phyloP scores from a whole-genome alignment of 345 rosid species.

The rapeseed (Brassica napus) region DNA sequence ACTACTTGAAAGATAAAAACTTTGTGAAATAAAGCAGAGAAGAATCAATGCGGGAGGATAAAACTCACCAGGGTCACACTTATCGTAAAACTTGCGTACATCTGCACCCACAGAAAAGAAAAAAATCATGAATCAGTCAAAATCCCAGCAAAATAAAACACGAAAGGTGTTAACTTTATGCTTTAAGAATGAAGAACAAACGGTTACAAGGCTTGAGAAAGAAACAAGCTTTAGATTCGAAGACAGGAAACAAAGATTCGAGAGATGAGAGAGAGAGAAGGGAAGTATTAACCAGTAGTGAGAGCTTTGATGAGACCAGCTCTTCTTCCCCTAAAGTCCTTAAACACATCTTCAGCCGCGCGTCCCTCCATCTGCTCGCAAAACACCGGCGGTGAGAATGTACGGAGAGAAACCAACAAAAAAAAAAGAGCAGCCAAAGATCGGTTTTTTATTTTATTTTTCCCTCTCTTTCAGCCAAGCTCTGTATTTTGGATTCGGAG shows the following conservation, averaged over 20 bases:
- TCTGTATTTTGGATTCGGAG: neutral
- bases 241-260: neutral
- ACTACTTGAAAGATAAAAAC: neutral
- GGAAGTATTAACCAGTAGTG: constrained; percentile 45
- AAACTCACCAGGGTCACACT: constrained; percentile 70
- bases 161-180: neutral
- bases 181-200: neutral
- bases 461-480: neutral
- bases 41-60: constrained; percentile 1
- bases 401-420: neutral
- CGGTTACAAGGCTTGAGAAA: neutral
- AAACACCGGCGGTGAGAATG: neutral
- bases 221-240: constrained; percentile 22
- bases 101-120: constrained; percentile 45
- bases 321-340: constrained; percentile 68
- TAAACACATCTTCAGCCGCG: constrained; percentile 71
- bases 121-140: neutral
- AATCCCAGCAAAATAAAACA: neutral
- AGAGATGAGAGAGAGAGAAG: constrained; percentile 18
- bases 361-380: constrained; percentile 51
- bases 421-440: neutral
- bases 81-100: constrained; percentile 58
- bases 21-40: neutral
- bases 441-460: neutral
- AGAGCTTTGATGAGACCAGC: constrained; percentile 71